phyloP scores from a whole-genome alignment of 495 filamentous ascomycete species.

The Bathelium albidoporum region DNA sequence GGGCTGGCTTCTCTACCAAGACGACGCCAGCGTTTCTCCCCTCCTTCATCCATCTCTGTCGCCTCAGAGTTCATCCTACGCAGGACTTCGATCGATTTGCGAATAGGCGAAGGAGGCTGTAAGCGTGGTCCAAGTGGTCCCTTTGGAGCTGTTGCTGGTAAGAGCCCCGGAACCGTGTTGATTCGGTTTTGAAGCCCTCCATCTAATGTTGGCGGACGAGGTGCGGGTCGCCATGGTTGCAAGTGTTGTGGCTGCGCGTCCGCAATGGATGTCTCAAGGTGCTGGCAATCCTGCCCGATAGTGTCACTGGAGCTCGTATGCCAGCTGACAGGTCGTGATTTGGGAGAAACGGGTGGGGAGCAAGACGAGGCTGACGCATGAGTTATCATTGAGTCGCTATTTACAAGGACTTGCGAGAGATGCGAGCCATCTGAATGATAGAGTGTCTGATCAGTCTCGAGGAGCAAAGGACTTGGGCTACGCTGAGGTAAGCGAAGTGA shows the following conservation, averaged over 20 bases:
- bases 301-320: neutral
- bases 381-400: neutral
- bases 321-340: neutral
- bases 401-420: too few species aligned
- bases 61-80: constrained; percentile 30
- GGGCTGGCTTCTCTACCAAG: constrained; percentile 26
- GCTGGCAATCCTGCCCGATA: neutral
- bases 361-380: neutral
- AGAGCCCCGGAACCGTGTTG: constrained; percentile 11
- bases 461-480: neutral
- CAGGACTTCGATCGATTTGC: constrained; percentile 21
- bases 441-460: neutral
- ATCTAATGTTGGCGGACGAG: neutral
- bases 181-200: neutral
- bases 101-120: constrained; percentile 20
- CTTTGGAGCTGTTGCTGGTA: constrained; percentile 7
- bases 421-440: neutral
- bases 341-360: neutral
- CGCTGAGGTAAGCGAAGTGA: neutral
- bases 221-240: neutral
- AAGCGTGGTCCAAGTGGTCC: constrained; percentile 18
- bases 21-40: constrained; percentile 15
- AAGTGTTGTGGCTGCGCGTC: neutral
- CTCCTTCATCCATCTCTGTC: constrained; percentile 3
- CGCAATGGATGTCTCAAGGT: neutral